Evolutionary conservation across 768 basidiomycete genomes (phyloP), one percentile per base, ranked within the genome.

Genomic region (Agaricus bisporus): DNA sequence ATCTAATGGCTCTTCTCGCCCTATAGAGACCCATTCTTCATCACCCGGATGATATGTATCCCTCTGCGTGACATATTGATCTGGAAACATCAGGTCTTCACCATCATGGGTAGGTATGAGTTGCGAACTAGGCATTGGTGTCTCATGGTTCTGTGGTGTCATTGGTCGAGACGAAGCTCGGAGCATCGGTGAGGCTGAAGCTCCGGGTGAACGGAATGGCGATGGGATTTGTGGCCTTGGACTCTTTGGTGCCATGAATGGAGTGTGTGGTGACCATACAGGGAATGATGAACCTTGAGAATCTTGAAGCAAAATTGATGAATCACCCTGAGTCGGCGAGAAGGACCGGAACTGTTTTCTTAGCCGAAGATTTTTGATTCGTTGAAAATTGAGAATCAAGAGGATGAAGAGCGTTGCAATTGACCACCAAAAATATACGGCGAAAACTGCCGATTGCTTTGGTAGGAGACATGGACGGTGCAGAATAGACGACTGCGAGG

Each of bases 391-490:
- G 15, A 83, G 52, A 4, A 84, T 81, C 36, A 88, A 57, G 52
- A 80, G 38, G n/a, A 81, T 63, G 38, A 80, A 74, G 5, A 88
- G 83, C n/a, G 81, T 56, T 67, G 94, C 93, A 41, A 82, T 66
- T 39, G 73, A 70, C 15, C 46, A 54, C 46, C 47, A 41, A 7
- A 25, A 17, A 9, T 54, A 54, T 12, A 18, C 53, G 6, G 70
- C 70, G 66, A 87, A 85, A 32, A 90, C 77, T 18, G 70, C 70
- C 46, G 70, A 68, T 51, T 86, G 83, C 59, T 89, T 80, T 0
- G 94, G 94, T n/a, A 95, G 76, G 60, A 82, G 69, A 66, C 94
- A 97, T 0, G 82, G 77, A n/a, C 68, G 66, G 59, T 91, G 85
- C 20, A 79, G 77, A 55, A 84, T 76, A 0, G 84, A 81, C 20